phyloP scores from a whole-genome alignment of 345 rosid genomes.

The Pugionium cornutum region DNA sequence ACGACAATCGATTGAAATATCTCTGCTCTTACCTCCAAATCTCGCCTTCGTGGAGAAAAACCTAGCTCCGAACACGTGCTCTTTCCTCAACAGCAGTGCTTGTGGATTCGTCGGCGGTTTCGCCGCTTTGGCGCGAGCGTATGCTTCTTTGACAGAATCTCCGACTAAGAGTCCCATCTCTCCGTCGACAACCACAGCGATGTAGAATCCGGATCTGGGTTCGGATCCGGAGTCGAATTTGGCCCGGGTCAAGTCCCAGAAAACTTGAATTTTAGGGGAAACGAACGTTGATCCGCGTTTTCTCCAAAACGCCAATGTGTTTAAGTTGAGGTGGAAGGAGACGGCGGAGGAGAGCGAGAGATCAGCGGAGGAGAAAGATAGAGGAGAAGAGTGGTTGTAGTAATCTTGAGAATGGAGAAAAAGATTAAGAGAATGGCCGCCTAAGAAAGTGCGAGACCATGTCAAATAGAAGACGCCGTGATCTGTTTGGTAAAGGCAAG shows the following conservation, averaged over 20 bases:
- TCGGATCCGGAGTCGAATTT: slow-evolving; percentile 85
- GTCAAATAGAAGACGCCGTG: slow-evolving; percentile 82
- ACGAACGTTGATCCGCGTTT: slow-evolving; percentile 69
- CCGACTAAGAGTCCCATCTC: slow-evolving; percentile 75
- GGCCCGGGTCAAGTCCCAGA: slow-evolving; percentile 79
- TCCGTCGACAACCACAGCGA: slow-evolving; percentile 72
- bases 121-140: slow-evolving; percentile 50
- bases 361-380: slow-evolving; percentile 46
- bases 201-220: slow-evolving; percentile 74
- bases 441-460: slow-evolving; percentile 74
- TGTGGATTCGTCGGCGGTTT: slow-evolving; percentile 45
- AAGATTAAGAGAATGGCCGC: slow-evolving; percentile 86
- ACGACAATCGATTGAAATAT: slow-evolving; percentile 67
- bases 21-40: slow-evolving; percentile 69
- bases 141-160: slow-evolving; percentile 65
- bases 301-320: slow-evolving; percentile 76
- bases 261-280: slow-evolving; percentile 49
- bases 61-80: slow-evolving; percentile 70
- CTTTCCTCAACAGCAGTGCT: slow-evolving; percentile 67
- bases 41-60: slow-evolving; percentile 64
- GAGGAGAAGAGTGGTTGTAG: slow-evolving; percentile 41
- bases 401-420: slow-evolving; percentile 58
- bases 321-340: slow-evolving; percentile 68
- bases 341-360: slow-evolving; percentile 53
- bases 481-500: slow-evolving; percentile 72